A percentile compares a stretch with the other conserved stretches of the same genome.
Evolutionary conservation across 2,329 filamentous ascomycete species (phyloP).

Genomic region (Rhynchosporium agropyri): DNA sequence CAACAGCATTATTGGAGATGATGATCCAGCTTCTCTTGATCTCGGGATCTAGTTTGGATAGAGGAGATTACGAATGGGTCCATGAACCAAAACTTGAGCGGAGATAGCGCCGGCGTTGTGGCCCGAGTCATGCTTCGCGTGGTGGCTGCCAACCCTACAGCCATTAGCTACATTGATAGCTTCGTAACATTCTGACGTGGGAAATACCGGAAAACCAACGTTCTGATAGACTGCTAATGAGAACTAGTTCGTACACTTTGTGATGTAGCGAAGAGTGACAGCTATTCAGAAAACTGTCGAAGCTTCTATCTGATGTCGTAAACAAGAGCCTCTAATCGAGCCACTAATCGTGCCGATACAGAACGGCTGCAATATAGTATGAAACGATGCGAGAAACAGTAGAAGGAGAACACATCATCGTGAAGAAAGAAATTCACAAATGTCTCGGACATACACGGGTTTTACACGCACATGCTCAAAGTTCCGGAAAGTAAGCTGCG

Average conservation of each 20-base stretch:
- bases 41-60: too few relatives aligned
- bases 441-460: too few relatives aligned
- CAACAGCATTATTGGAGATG: background rate
- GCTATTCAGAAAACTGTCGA: background rate
- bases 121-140: background rate
- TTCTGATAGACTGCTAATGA: background rate
- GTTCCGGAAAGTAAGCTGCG: too few relatives aligned
- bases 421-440: too few relatives aligned
- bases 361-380: too few relatives aligned
- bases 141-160: background rate
- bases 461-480: too few relatives aligned
- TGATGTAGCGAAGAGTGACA: too few relatives aligned
- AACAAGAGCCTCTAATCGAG: too few relatives aligned
- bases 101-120: constrained; percentile 2
- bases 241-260: too few relatives aligned
- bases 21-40: constrained; percentile 3
- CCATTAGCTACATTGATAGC: background rate
- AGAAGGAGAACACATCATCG: too few relatives aligned
- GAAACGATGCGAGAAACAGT: too few relatives aligned
- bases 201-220: background rate
- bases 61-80: background rate
- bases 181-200: background rate
- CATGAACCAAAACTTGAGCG: background rate
- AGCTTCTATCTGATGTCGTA: background rate
- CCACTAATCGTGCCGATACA: too few relatives aligned